A percentile compares a stretch with the other conserved stretches of the same genome.
These are phyloP conservation scores for Coccomyxa sp. DNA, from an alignment of 139 green algal genomes.

Conservation along the genomic window DNA sequence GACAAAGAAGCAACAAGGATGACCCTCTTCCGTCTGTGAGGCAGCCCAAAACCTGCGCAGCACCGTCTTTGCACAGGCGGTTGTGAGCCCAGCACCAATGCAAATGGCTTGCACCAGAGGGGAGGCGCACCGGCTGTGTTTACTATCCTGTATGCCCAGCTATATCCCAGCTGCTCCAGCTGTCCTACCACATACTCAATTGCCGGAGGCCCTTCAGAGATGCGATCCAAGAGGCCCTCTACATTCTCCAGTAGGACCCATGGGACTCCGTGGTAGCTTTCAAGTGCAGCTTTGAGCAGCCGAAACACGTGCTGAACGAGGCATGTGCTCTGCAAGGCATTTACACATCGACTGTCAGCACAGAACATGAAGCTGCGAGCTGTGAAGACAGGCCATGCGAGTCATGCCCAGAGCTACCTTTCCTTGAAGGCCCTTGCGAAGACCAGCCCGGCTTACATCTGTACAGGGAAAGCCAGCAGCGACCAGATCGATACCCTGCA, in stretches of 20 bases:
- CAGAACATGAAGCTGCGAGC: not conserved
- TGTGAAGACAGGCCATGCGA: not conserved
- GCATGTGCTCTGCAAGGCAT: constrained; percentile 50
- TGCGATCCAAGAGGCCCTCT: too few relatives aligned
- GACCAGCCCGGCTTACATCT: constrained; percentile 69
- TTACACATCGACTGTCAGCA: not conserved
- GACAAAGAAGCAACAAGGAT: constrained; percentile 82
- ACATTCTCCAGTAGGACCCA: constrained; percentile 95
- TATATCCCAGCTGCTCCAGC: too few relatives aligned
- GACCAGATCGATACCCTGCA: constrained; percentile 75
- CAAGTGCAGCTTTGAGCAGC: constrained; percentile 50
- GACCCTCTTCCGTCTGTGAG: constrained; percentile 70
- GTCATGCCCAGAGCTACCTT: constrained; percentile 8
- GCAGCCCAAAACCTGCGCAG: constrained; percentile 83
- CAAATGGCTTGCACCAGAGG: too few relatives aligned
- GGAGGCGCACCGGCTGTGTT: too few relatives aligned
- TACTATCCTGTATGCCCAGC: too few relatives aligned
- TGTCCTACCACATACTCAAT: too few relatives aligned
- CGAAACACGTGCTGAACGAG: constrained; percentile 83
- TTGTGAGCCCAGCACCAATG: too few relatives aligned
- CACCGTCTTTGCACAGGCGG: too few relatives aligned
- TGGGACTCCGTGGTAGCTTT: constrained; percentile 48
- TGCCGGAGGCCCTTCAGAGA: too few relatives aligned
- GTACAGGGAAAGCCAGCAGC: constrained; percentile 88
- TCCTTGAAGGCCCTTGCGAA: constrained; percentile 61